Base-by-base conservation (phyloP, 2,329 filamentous ascomycete genomes). In the Cladophialophora immunda region DNA sequence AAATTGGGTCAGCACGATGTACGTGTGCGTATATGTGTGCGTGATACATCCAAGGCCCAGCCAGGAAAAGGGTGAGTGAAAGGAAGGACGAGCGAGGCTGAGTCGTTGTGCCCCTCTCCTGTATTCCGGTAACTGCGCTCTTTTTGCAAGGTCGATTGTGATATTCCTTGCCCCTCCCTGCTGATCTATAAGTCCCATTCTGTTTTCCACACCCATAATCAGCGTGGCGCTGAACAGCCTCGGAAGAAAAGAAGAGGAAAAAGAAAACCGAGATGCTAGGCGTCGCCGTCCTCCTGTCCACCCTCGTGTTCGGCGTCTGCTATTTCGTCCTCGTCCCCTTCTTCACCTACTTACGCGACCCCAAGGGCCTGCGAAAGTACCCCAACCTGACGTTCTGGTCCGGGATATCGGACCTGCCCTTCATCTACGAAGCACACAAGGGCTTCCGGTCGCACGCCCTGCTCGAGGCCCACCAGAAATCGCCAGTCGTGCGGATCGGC, bases 311-410 rank as follows among this genome's bases (percentile, higher is more conserved):
- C 36, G 22, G 72, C 9, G 64, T 80, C 27, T 13, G 72, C 52
- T 82, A 80, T 65, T 79, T 82, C 52, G 57, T 82, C 25, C 36
- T 82, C 30, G 77, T 76, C 54, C 82, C 81, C 1, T 59, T 82
- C 6, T 54, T 80, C 34, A 73, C 77, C 19, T 84, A 84, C 70
- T 79, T 83, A 64, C 75, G 76, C 27, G 83, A 85, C 71, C 72
- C 75, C 0, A 84, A 84, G 77, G 81, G 82, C 7, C 77, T 86
- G 1, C 79, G 84, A 7, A 80, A 78, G 71, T 85, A 82, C 57
- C 81, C 82, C 6, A 81, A 79, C 66, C 74, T 84, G 62, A 76
- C 76, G 19, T 68, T 75, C 4, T 76, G 84, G 15, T 80, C 82
- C 0, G 82, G 81, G 13, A 77, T 84, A 36, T 81, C 80, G 5